Evolutionary conservation across 164 flowering plant species (phyloP).

Genomic region (Sedum album): DNA sequence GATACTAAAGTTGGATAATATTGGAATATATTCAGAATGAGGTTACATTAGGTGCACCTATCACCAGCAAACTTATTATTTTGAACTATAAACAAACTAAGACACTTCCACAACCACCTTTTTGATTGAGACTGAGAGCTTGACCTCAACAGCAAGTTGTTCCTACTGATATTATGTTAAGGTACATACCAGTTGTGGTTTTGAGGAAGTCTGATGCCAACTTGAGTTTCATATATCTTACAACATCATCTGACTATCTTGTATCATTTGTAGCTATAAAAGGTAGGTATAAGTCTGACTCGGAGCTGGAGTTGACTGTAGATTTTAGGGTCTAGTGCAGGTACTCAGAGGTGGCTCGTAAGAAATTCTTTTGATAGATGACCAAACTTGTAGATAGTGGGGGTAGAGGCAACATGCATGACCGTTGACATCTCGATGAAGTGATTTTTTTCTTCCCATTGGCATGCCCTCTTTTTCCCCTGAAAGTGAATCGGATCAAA

Average conservation of each 20-base stretch:
- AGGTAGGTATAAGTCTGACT: neutral
- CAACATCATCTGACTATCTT: neutral
- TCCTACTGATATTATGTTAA: neutral
- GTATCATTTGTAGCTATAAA: neutral
- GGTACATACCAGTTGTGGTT: neutral
- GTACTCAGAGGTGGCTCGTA: neutral
- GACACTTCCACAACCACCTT: neutral
- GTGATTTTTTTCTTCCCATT: too few species aligned
- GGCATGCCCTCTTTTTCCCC: neutral
- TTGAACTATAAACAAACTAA: neutral
- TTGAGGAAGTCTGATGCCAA: neutral
- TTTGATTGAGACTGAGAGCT: neutral
- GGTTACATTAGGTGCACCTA: constrained; percentile 2
- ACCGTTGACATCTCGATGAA: neutral
- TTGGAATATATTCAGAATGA: neutral
- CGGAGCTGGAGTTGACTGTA: neutral
- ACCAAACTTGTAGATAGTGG: neutral
- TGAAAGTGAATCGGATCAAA: neutral
- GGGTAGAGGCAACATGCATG: neutral
- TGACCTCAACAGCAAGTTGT: neutral
- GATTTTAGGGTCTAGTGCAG: neutral
- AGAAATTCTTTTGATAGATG: neutral
- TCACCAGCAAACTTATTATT: neutral
- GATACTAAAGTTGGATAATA: too few species aligned
- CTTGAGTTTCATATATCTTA: neutral